phyloP scores from a whole-genome alignment of 2,329 filamentous ascomycete genomes.

The Eutypella sp. region DNA sequence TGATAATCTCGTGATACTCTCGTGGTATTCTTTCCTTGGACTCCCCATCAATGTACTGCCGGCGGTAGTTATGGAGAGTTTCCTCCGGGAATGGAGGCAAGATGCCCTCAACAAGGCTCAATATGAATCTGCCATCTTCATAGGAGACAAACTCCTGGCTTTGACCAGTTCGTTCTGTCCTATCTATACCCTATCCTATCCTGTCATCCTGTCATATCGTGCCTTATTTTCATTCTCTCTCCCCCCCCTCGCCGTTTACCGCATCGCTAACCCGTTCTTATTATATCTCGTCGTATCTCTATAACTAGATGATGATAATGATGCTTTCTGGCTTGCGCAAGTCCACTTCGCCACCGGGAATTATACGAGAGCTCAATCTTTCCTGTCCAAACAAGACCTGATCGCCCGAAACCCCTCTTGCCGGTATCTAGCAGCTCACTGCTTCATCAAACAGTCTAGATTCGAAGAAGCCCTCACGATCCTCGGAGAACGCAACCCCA shows the following conservation, averaged over 20 bases:
- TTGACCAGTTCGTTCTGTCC: conserved; percentile 71
- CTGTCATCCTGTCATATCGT: conserved; percentile 7
- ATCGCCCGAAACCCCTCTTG: conserved; percentile 78
- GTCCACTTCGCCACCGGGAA: conserved; percentile 95
- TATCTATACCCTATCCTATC: conserved; percentile 4
- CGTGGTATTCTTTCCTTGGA: too few relatives aligned
- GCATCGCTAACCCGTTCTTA: too few relatives aligned
- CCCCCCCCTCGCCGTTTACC: too few relatives aligned
- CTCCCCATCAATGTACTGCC: background rate
- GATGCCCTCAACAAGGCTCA: conserved; percentile 94
- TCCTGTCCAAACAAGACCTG: conserved; percentile 80
- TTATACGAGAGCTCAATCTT: conserved; percentile 84
- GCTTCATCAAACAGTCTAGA: conserved; percentile 85
- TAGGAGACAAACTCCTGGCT: conserved; percentile 93
- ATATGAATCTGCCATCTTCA: conserved; percentile 93
- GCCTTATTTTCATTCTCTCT: conserved; percentile 2
- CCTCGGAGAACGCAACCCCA: conserved; percentile 91
- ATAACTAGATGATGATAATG: conserved; percentile 81
- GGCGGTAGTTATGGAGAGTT: conserved; percentile 75
- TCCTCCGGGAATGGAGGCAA: conserved; percentile 89
- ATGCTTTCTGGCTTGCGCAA: conserved; percentile 97
- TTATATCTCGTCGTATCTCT: too few relatives aligned
- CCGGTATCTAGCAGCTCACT: conserved; percentile 88
- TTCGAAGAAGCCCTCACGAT: conserved; percentile 83
- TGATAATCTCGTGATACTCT: background rate